A percentile compares a stretch with the other conserved stretches of the same genome.
Evolutionary conservation across 2,329 filamentous ascomycete species (phyloP).

Genomic region (Fusarium circinatum): DNA sequence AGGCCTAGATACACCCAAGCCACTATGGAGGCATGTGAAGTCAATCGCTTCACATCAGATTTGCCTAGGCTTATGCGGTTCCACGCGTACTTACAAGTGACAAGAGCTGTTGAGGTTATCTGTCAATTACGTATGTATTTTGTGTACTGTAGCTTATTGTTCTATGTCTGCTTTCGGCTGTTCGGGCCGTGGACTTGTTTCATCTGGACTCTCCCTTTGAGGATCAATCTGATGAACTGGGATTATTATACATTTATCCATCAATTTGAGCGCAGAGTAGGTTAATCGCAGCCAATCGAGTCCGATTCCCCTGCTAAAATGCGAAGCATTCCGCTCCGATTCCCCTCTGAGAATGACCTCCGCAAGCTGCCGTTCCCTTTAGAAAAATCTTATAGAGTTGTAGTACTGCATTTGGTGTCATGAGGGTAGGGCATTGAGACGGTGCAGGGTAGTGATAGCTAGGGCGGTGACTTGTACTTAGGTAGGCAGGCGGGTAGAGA

Average conservation of each 20-base stretch:
- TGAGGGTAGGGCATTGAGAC: background rate
- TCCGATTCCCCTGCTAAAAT: background rate
- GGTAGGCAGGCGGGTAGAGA: background rate
- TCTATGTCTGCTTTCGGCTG: too few relatives aligned
- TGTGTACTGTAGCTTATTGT: background rate
- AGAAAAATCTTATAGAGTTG: too few relatives aligned
- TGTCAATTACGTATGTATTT: fast-evolving
- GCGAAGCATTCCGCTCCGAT: too few relatives aligned
- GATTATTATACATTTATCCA: background rate
- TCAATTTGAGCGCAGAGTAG: fast-evolving
- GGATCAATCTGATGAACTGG: fast-evolving
- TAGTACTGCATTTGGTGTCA: too few relatives aligned
- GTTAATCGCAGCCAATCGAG: background rate
- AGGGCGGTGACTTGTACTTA: background rate
- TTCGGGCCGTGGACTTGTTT: background rate
- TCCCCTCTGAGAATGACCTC: too few relatives aligned
- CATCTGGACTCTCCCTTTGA: fast-evolving
- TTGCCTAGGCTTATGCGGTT: background rate
- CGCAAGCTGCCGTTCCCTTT: too few relatives aligned
- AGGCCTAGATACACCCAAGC: too few relatives aligned
- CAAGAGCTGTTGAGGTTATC: background rate
- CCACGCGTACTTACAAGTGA: background rate
- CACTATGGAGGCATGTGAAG: fast-evolving
- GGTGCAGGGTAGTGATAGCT: fast-evolving
- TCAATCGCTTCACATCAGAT: background rate